These are phyloP conservation scores for Tylopilus intermedius DNA, from an alignment of 768 basidiomycete species.

Conservation along the genomic window DNA sequence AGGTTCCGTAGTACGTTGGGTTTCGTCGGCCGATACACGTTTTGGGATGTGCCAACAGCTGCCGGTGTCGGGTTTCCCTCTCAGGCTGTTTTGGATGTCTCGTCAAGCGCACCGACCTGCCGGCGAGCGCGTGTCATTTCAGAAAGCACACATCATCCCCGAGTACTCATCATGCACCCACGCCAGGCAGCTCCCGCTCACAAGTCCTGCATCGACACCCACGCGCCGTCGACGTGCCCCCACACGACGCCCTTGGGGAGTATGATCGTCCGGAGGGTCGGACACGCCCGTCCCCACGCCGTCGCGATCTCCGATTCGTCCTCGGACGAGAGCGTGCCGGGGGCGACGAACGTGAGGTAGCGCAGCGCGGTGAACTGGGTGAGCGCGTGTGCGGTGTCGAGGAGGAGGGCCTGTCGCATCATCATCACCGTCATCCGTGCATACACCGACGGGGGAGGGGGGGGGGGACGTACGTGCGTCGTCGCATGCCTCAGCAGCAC, in stretches of 20 bases:
- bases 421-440: too few relatives aligned
- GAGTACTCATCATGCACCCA: not conserved
- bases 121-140: too few relatives aligned
- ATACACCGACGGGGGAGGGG: not conserved
- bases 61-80: too few relatives aligned
- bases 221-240: constrained; percentile 36
- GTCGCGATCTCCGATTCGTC: constrained; percentile 51
- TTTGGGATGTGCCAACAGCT: too few relatives aligned
- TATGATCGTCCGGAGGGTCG: constrained; percentile 59
- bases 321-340: constrained; percentile 21
- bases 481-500: constrained; percentile 47
- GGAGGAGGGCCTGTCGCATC: constrained; percentile 36
- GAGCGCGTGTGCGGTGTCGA: constrained; percentile 38
- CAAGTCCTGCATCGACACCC: constrained; percentile 22
- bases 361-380: constrained; percentile 38
- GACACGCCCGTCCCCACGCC: constrained; percentile 53
- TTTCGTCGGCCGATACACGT: too few relatives aligned
- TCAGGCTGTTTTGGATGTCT: too few relatives aligned
- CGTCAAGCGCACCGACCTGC: too few relatives aligned
- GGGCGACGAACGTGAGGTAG: constrained; percentile 61
- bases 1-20: too few relatives aligned
- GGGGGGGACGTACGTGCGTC: constrained; percentile 37
- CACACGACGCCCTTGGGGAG: constrained; percentile 59
- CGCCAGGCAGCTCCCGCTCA: not conserved
- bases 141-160: too few relatives aligned